Conservation (phyloP, 306 rosid genomes). For the Abrus precatorius region DNA sequence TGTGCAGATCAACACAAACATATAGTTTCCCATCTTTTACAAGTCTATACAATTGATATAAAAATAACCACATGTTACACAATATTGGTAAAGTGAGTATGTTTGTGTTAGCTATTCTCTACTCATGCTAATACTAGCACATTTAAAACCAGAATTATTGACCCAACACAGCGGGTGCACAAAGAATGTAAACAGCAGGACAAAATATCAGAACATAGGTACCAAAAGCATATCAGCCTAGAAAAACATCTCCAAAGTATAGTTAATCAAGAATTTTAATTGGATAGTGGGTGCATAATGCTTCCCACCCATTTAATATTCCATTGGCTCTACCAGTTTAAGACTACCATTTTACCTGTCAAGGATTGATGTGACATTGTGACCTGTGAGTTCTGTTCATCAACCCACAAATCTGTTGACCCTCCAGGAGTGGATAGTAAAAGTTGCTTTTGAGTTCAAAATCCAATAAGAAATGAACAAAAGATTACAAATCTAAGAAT, state of each 20-base stretch:
- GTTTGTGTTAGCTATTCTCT: neutral
- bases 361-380: neutral
- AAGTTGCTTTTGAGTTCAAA: neutral
- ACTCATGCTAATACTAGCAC: constrained; percentile 28
- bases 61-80: constrained; percentile 14
- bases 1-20: constrained; percentile 12
- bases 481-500: neutral
- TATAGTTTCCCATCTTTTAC: constrained; percentile 6
- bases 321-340: neutral
- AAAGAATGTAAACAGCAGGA: constrained; percentile 12
- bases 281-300: neutral
- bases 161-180: neutral
- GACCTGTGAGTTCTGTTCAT: neutral
- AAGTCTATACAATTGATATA: neutral
- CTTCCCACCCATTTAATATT: constrained; percentile 9
- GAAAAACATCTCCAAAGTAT: neutral
- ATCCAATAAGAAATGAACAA: neutral
- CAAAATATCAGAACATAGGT: neutral
- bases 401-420: neutral
- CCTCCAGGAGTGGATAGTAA: neutral
- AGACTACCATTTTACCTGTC: constrained; percentile 20
- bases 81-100: neutral
- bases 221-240: constrained; percentile 5
- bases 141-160: constrained; percentile 18
- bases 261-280: neutral